Evolutionary conservation across 345 rosid species (phyloP).

Genomic region (Melaleuca alternifolia): DNA sequence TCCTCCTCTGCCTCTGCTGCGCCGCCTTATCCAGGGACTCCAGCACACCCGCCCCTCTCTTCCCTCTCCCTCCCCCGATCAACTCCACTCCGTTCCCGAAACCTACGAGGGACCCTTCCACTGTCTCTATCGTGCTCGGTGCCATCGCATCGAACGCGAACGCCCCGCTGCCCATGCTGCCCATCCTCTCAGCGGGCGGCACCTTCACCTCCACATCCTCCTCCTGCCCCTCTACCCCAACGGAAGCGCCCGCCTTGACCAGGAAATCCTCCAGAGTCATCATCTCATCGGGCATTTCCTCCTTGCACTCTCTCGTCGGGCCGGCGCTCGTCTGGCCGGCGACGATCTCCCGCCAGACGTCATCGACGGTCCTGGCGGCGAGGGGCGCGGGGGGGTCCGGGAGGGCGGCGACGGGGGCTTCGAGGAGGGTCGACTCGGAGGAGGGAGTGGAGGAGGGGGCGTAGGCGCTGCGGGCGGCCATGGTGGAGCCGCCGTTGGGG

Average conservation of each 20-base stretch:
- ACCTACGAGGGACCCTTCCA: conserved; percentile 43
- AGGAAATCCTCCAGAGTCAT: conserved; percentile 93
- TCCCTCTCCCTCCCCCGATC: conserved; percentile 40
- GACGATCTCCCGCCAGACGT: conserved; percentile 86
- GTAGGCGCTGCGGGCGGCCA: conserved; percentile 38
- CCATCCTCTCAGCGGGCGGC: conserved; percentile 14
- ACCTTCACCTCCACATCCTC: conserved; percentile 22
- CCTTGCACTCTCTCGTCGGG: conserved; percentile 51
- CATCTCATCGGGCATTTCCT: conserved; percentile 61
- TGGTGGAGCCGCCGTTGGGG: conserved; percentile 9
- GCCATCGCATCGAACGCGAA: conserved; percentile 42
- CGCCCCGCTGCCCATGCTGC: conserved; percentile 35
- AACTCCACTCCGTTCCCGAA: conserved; percentile 36
- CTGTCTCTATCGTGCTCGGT: not conserved
- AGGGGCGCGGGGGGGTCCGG: conserved; percentile 20
- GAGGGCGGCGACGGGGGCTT: conserved; percentile 19
- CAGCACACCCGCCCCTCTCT: conserved; percentile 57
- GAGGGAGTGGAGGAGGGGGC: conserved; percentile 17
- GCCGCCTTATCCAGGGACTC: conserved; percentile 81
- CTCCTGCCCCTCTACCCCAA: conserved; percentile 16
- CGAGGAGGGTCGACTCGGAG: conserved; percentile 36
- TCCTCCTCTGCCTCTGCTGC: conserved; percentile 90
- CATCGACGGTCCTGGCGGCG: conserved; percentile 26
- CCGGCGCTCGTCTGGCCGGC: conserved; percentile 44
- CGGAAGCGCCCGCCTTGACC: conserved; percentile 55